Evolutionary conservation across 2,329 filamentous ascomycete species (phyloP).

Genomic region (Cladosporium colombiae): DNA sequence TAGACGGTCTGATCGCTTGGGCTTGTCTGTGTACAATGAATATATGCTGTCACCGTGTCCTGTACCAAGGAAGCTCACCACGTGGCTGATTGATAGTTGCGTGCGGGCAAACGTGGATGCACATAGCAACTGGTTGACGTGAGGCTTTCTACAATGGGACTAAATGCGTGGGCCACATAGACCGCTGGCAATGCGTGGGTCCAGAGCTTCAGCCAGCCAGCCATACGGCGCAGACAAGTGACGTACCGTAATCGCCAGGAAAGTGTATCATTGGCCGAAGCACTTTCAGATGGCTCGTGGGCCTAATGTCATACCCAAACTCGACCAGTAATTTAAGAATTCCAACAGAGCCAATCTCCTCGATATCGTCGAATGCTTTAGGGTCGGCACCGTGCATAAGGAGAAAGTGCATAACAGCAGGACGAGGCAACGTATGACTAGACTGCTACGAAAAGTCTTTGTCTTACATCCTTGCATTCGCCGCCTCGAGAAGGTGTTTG

Average conservation of each 20-base stretch:
- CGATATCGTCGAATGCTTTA: neutral
- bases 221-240: conserved; percentile 20
- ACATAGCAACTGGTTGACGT: too few species aligned
- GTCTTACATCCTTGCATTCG: neutral
- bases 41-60: too few species aligned
- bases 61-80: too few species aligned
- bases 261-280: conserved; percentile 12
- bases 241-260: conserved; percentile 16
- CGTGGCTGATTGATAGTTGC: too few species aligned
- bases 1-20: too few species aligned
- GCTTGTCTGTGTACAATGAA: too few species aligned
- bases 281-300: conserved; percentile 20
- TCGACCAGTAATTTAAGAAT: neutral
- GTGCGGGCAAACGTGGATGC: too few species aligned
- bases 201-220: too few species aligned
- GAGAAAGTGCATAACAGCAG: neutral
- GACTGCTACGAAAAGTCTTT: neutral
- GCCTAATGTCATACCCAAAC: neutral
- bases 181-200: too few species aligned
- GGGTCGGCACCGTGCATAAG: neutral
- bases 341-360: neutral
- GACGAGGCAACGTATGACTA: neutral
- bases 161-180: too few species aligned
- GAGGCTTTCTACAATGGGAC: too few species aligned
- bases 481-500: neutral